phyloP scores from a whole-genome alignment of 257 asterid species.

The Solanum phureja region DNA sequence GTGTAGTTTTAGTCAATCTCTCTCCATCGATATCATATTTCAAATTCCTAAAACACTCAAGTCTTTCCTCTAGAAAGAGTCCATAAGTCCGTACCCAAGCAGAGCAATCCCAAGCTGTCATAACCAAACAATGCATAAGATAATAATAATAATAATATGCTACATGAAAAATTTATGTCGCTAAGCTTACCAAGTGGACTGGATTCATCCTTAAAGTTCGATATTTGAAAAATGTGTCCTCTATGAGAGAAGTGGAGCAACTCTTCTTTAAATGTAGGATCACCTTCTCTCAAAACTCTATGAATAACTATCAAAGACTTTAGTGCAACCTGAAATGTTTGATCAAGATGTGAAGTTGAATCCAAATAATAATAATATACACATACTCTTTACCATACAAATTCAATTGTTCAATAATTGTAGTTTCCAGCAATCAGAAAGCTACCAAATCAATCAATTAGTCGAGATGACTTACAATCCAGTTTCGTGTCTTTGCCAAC shows the following conservation, averaged over 20 bases:
- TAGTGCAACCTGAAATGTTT: conserved; percentile 58
- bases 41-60: conserved; percentile 61
- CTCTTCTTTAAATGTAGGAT: conserved; percentile 71
- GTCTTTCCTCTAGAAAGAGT: conserved; percentile 73
- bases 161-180: neutral
- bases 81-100: conserved; percentile 86
- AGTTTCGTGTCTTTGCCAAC: conserved; percentile 58
- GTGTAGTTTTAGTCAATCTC: conserved; percentile 31
- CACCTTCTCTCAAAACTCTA: conserved; percentile 78
- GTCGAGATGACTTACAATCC: conserved; percentile 47
- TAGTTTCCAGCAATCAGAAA: neutral
- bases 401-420: neutral
- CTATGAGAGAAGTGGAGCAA: conserved; percentile 48
- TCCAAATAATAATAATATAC: neutral
- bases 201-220: conserved; percentile 87
- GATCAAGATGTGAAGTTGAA: neutral
- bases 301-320: conserved; percentile 76
- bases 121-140: neutral
- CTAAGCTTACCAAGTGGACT: conserved; percentile 54
- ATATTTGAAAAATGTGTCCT: conserved; percentile 53
- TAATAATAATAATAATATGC: neutral
- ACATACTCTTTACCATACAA: neutral
- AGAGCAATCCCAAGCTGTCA: conserved; percentile 94
- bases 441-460: neutral
- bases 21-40: conserved; percentile 57